Conservation (phyloP, 331 rosid genomes). For the Cydonia oblonga region DNA sequence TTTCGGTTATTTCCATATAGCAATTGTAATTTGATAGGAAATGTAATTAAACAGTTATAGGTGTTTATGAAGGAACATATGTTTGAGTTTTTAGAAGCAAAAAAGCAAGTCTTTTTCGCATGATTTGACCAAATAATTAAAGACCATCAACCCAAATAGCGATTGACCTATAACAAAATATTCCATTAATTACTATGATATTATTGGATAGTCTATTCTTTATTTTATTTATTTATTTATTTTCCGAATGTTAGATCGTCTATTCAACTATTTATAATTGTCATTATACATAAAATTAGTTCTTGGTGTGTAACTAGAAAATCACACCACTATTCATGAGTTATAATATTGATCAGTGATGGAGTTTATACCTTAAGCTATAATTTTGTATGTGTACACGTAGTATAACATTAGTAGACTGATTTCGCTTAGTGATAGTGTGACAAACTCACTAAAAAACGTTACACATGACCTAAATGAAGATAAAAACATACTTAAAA, state of each 20-base stretch:
- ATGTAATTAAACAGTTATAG: neutral
- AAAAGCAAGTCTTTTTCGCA: neutral
- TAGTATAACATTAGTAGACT: neutral
- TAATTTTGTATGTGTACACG: neutral
- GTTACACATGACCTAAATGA: neutral
- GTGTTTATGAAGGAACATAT: neutral
- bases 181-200: neutral
- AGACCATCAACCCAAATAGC: neutral
- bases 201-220: neutral
- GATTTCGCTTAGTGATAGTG: neutral
- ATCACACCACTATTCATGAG: neutral
- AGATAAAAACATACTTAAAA: no score
- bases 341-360: neutral
- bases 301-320: neutral
- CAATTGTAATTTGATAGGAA: neutral
- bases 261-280: no score
- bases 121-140: neutral
- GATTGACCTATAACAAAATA: neutral
- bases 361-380: neutral
- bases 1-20: neutral
- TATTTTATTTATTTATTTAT: no score
- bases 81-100: neutral
- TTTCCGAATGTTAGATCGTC: neutral
- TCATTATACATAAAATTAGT: neutral
- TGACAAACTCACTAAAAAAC: neutral